A percentile compares a stretch with the other conserved stretches of the same genome.
phyloP scores from a whole-genome alignment of 768 basidiomycete genomes.

The Neoboletus subvelutipes region DNA sequence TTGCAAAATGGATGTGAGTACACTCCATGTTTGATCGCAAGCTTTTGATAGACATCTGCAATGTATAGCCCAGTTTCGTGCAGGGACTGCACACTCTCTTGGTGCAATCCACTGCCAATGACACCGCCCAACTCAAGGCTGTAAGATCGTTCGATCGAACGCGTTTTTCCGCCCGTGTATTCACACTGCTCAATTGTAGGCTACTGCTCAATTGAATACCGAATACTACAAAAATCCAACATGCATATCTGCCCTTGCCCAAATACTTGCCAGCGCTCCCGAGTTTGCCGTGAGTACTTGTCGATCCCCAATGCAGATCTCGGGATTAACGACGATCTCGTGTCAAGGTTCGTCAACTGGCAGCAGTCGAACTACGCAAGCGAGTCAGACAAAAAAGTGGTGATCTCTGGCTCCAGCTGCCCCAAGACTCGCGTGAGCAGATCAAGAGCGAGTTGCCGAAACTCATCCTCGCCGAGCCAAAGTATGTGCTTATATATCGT shows the following conservation, averaged over 20 bases:
- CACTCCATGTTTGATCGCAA: background rate
- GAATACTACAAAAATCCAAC: conserved; percentile 89
- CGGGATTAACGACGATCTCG: conserved; percentile 6
- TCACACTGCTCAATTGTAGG: conserved; percentile 45
- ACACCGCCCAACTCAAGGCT: conserved; percentile 86
- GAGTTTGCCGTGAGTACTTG: conserved; percentile 68
- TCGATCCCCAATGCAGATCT: conserved; percentile 8
- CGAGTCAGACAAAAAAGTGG: conserved; percentile 79
- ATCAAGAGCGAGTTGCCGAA: conserved; percentile 85
- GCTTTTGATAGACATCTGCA: conserved; percentile 2
- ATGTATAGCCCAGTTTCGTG: conserved; percentile 62
- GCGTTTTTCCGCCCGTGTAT: conserved; percentile 21
- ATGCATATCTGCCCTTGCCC: conserved; percentile 90
- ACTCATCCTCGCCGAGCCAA: conserved; percentile 71
- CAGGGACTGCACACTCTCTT: conserved; percentile 85
- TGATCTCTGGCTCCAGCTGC: conserved; percentile 75
- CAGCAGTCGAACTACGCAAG: conserved; percentile 95
- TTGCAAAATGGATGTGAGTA: conserved; percentile 32
- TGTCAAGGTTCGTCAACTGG: conserved; percentile 87
- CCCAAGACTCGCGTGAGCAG: conserved; percentile 66
- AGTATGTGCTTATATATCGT: conserved; percentile 46
- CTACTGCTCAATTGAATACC: conserved; percentile 86
- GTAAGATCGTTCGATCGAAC: conserved; percentile 50
- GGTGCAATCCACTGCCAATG: conserved; percentile 74
- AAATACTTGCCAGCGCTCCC: conserved; percentile 82